phyloP scores from a whole-genome alignment of 805 yeast genomes.

The Citeromyces matritensis region DNA sequence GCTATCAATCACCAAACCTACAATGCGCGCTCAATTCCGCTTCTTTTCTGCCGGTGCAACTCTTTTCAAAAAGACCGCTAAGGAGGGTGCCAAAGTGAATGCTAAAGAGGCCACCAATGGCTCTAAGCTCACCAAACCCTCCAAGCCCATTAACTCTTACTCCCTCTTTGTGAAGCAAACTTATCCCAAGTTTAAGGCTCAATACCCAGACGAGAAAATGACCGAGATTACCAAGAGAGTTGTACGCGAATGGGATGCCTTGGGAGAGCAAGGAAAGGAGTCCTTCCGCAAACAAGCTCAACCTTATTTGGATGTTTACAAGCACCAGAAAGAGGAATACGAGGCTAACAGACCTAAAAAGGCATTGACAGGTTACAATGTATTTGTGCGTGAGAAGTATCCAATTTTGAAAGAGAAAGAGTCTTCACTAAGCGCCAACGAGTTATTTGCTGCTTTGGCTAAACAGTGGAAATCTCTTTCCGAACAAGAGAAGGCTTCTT shows the following conservation, averaged over 20 bases:
- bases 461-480: slow-evolving; percentile 1
- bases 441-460: background rate
- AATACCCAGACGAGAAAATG: background rate
- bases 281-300: background rate
- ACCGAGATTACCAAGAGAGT: background rate
- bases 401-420: background rate
- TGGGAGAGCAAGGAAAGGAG: background rate
- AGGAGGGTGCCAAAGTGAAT: background rate
- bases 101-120: background rate
- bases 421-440: too few relatives aligned
- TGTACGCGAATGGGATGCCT: background rate
- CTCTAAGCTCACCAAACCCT: background rate
- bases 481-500: slow-evolving; percentile 1
- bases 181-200: background rate
- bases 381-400: background rate
- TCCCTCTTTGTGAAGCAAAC: slow-evolving; percentile 1
- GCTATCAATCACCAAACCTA: background rate
- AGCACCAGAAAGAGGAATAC: background rate
- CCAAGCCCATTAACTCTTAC: slow-evolving; percentile 1
- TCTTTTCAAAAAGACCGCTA: background rate
- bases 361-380: background rate
- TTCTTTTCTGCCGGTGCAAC: background rate
- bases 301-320: background rate
- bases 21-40: slow-evolving; percentile 1
- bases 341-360: background rate